These are phyloP conservation scores for Debaryomyces prosopidis DNA, from an alignment of 805 yeast genomes.

Conservation along the genomic window DNA sequence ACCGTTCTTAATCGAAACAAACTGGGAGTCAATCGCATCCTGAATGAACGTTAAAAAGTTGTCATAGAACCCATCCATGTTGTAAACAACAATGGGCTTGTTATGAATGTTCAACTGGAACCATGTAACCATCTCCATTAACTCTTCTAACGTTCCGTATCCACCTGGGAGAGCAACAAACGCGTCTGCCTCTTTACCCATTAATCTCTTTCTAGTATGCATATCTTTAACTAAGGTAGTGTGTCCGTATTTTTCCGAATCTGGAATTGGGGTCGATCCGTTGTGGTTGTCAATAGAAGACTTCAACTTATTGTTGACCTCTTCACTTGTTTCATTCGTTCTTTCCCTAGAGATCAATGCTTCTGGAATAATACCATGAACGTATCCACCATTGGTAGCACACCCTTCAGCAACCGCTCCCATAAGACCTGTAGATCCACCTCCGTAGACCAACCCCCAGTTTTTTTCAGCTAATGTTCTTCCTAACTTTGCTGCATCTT, in stretches of 20 bases:
- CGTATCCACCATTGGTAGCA: conserved; percentile 60
- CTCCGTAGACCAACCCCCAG: conserved; percentile 86
- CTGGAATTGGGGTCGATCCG: conserved; percentile 67
- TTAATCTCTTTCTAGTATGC: conserved; percentile 85
- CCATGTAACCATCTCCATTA: conserved; percentile 91
- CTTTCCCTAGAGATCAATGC: conserved; percentile 78
- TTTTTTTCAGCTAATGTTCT: conserved; percentile 51
- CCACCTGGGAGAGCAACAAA: conserved; percentile 93
- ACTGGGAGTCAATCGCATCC: conserved; percentile 62
- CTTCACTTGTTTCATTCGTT: conserved; percentile 35
- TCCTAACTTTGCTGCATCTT: conserved; percentile 63
- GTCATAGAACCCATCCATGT: conserved; percentile 80
- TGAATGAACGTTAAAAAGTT: conserved; percentile 61
- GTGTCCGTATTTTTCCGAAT: conserved; percentile 62
- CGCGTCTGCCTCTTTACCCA: conserved; percentile 86
- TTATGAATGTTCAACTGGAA: conserved; percentile 82
- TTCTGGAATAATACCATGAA: conserved; percentile 84
- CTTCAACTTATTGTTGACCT: conserved; percentile 49
- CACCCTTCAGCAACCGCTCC: conserved; percentile 71
- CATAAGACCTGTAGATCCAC: conserved; percentile 86
- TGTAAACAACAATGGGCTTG: conserved; percentile 77
- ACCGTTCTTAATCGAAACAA: conserved; percentile 66
- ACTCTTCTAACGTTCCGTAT: conserved; percentile 85
- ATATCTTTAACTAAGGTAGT: conserved; percentile 82
- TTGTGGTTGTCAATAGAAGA: conserved; percentile 59